Conservation (phyloP, 192 early-diverging fungal genomes). For the Diversispora eburnea region DNA sequence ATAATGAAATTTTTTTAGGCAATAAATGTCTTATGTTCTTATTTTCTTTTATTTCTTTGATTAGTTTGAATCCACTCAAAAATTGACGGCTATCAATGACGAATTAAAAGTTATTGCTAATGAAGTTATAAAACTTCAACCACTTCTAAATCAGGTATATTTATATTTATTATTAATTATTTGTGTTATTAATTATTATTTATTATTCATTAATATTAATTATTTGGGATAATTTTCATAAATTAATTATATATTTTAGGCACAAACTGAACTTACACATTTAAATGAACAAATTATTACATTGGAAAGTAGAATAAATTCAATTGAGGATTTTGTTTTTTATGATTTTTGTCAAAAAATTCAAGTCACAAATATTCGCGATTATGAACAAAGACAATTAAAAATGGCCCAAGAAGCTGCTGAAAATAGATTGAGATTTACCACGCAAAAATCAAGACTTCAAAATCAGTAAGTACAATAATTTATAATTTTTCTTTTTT, state of each 20-base stretch:
- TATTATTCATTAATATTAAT: neutral
- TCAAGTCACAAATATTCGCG: slow-evolving; percentile 74
- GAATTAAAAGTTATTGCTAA: slow-evolving; percentile 56
- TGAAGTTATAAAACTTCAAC: slow-evolving; percentile 33
- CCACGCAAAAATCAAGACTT: slow-evolving; percentile 72
- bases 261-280: slow-evolving; percentile 41
- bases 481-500: no score
- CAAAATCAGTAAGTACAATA: slow-evolving; percentile 54
- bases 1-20: slow-evolving; percentile 1
- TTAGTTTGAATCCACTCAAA: slow-evolving; percentile 49
- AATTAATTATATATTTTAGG: slow-evolving; percentile 6
- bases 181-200: neutral
- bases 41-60: neutral
- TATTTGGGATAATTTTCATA: no score
- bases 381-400: slow-evolving; percentile 78
- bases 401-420: slow-evolving; percentile 64
- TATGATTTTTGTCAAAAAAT: slow-evolving; percentile 71
- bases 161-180: neutral
- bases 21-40: neutral
- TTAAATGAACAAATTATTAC: slow-evolving; percentile 40
- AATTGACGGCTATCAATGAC: slow-evolving; percentile 55
- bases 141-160: slow-evolving; percentile 33
- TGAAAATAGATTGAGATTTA: slow-evolving; percentile 74
- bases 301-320: slow-evolving; percentile 38
- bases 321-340: slow-evolving; percentile 66